These are phyloP conservation scores for Rutstroemia sp. DNA, from an alignment of 2,329 filamentous ascomycete genomes.

Conservation along the genomic window DNA sequence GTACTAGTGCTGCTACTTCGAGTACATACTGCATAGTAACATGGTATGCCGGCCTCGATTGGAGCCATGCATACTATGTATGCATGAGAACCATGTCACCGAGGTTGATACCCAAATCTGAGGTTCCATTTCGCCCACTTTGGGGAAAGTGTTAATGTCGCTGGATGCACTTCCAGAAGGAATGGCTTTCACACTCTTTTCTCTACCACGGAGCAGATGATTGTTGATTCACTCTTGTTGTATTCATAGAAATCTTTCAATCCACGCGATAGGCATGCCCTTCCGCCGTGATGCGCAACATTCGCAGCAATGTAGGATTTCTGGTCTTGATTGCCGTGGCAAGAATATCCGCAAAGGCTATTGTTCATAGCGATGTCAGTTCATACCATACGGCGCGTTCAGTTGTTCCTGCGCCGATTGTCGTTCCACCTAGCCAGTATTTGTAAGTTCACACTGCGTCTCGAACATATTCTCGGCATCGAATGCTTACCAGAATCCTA, in stretches of 20 bases:
- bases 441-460: slow-evolving; percentile 26
- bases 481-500: slow-evolving; percentile 9
- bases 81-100: not conserved
- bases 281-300: slow-evolving; percentile 1
- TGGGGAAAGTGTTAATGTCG: not conserved
- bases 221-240: not conserved
- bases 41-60: no score
- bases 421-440: slow-evolving; percentile 32
- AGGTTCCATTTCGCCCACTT: not conserved
- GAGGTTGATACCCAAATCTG: not conserved
- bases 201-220: not conserved
- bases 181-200: not conserved
- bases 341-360: not conserved
- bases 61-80: no score
- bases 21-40: no score
- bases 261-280: not conserved
- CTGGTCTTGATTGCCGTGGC: slow-evolving; percentile 1
- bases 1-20: no score
- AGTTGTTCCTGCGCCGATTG: slow-evolving; percentile 16
- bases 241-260: not conserved
- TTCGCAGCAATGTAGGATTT: not conserved
- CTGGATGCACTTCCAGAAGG: not conserved
- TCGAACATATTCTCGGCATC: no score
- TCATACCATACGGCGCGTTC: not conserved
- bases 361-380: not conserved